These are phyloP conservation scores for Leccinum pseudoinsigne DNA, from an alignment of 1,284 basidiomycete species.

Conservation along the genomic window DNA sequence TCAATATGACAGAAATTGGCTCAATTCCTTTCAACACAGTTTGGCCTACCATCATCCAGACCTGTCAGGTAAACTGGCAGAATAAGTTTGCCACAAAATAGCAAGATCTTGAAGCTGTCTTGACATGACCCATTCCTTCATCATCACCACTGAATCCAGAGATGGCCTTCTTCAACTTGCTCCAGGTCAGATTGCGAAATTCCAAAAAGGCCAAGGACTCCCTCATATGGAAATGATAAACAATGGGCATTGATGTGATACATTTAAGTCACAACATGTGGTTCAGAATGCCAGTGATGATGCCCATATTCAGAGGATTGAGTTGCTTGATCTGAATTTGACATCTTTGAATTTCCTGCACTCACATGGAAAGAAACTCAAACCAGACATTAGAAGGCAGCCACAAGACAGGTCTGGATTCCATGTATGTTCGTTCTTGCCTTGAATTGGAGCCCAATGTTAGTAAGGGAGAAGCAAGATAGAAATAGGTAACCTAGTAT, in stretches of 20 bases:
- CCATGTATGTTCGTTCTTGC: constrained; percentile 1
- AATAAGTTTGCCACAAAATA: not conserved
- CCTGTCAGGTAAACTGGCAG: constrained; percentile 8
- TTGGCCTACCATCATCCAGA: constrained; percentile 11
- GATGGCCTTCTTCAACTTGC: constrained; percentile 3
- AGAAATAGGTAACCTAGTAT: not conserved
- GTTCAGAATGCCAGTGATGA: constrained; percentile 11
- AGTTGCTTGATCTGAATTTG: constrained; percentile 3
- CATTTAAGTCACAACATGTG: constrained; percentile 11
- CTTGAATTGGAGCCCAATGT: not conserved
- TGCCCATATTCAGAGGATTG: constrained; percentile 11
- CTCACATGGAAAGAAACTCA: not conserved
- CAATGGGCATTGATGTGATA: not conserved
- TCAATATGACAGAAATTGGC: not conserved
- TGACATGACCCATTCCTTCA: constrained; percentile 10
- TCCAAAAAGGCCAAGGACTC: constrained; percentile 13
- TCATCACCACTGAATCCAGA: not conserved
- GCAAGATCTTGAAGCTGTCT: not conserved
- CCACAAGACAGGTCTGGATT: constrained; percentile 9
- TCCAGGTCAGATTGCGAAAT: constrained; percentile 8
- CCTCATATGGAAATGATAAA: constrained; percentile 10
- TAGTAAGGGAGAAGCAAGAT: not conserved
- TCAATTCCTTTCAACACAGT: constrained; percentile 6
- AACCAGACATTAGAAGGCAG: constrained; percentile 11
- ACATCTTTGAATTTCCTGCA: constrained; percentile 1